A percentile compares a stretch with the other conserved stretches of the same genome.
Evolutionary conservation across 2,329 filamentous ascomycete genomes (phyloP).

Genomic region (Arthrobotrys iridis): DNA sequence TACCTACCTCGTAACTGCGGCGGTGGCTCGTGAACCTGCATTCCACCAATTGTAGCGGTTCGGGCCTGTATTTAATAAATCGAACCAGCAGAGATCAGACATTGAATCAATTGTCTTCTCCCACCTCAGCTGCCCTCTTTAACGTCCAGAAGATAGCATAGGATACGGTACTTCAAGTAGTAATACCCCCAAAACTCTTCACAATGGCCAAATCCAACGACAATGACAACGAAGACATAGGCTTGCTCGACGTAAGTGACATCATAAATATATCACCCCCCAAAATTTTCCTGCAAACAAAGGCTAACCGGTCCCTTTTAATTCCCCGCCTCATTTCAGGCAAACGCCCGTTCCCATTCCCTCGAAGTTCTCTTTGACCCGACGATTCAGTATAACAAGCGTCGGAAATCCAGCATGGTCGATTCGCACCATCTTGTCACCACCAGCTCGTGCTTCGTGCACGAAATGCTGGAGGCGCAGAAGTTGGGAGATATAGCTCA

Average conservation of each 20-base stretch:
- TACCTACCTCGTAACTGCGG: too few relatives aligned
- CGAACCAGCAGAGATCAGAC: too few relatives aligned
- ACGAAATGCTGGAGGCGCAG: slow-evolving; percentile 72
- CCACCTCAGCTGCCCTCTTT: too few relatives aligned
- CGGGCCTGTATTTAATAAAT: too few relatives aligned
- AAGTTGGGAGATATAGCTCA: slow-evolving; percentile 61
- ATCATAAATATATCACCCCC: slow-evolving; percentile 2
- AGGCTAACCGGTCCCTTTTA: background rate
- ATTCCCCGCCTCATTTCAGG: background rate
- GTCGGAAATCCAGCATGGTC: slow-evolving; percentile 74
- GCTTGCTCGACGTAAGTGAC: slow-evolving; percentile 50
- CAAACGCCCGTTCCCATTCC: slow-evolving; percentile 25
- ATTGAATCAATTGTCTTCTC: too few relatives aligned
- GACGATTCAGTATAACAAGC: slow-evolving; percentile 66
- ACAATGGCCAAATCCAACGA: slow-evolving; percentile 32
- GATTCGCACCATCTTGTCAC: slow-evolving; percentile 63
- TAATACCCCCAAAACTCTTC: background rate
- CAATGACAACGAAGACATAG: slow-evolving; percentile 17
- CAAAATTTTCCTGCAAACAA: background rate
- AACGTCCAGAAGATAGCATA: too few relatives aligned
- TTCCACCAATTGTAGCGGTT: too few relatives aligned
- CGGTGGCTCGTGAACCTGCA: too few relatives aligned
- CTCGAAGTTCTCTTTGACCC: slow-evolving; percentile 71
- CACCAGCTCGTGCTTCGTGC: slow-evolving; percentile 70
- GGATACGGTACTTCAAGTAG: background rate